Evolutionary conservation across 1,284 basidiomycete genomes (phyloP).

Genomic region (Dichomitus squalens): DNA sequence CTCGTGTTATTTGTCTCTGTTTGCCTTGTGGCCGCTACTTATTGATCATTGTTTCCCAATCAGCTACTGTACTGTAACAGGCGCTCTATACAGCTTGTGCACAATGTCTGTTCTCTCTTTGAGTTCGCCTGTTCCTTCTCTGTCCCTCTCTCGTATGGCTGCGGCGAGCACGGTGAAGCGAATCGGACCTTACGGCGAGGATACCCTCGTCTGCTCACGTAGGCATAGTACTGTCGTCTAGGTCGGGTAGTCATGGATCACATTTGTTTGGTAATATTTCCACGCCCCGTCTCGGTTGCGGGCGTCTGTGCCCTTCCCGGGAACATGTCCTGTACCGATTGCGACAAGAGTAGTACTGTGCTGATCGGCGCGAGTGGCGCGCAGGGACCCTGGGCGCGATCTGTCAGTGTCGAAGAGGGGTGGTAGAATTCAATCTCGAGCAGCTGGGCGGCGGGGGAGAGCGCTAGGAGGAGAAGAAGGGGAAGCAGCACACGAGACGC

Average conservation of each 20-base stretch:
- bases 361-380: neutral
- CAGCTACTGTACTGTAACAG: too few relatives aligned
- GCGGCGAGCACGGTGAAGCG: too few relatives aligned
- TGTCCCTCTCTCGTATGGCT: too few relatives aligned
- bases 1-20: slow-evolving; percentile 29
- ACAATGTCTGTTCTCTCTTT: too few relatives aligned
- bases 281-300: neutral
- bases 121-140: too few relatives aligned
- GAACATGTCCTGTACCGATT: too few relatives aligned
- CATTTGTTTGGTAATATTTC: neutral
- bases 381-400: neutral
- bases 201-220: neutral
- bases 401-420: neutral
- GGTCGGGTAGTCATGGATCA: neutral
- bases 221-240: neutral
- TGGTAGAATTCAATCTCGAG: too few relatives aligned
- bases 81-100: too few relatives aligned
- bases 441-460: neutral
- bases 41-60: too few relatives aligned
- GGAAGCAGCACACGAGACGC: slow-evolving; percentile 3
- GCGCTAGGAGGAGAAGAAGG: slow-evolving; percentile 5
- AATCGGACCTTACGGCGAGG: neutral
- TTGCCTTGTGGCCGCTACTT: slow-evolving; percentile 17
- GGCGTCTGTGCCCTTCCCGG: neutral
- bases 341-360: too few relatives aligned